phyloP scores from a whole-genome alignment of 306 rosid genomes.

The cucumber (Cucumis sativus) region DNA sequence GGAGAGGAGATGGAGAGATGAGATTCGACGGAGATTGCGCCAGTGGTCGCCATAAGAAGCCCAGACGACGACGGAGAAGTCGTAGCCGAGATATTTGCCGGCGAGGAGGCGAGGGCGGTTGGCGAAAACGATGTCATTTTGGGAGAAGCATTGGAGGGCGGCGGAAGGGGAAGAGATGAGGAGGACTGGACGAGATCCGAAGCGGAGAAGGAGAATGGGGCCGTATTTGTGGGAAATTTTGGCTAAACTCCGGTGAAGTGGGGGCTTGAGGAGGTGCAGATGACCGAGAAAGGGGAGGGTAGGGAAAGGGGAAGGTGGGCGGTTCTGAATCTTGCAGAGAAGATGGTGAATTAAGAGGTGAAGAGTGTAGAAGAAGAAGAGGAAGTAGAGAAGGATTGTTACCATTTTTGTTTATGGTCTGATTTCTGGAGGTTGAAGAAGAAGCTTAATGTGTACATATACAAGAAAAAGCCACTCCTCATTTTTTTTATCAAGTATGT shows the following conservation, averaged over 20 bases:
- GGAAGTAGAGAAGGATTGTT: background rate
- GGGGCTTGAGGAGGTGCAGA: constrained; percentile 7
- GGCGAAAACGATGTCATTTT: background rate
- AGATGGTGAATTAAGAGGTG: background rate
- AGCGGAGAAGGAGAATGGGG: background rate
- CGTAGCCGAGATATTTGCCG: background rate
- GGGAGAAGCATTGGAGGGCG: constrained; percentile 4
- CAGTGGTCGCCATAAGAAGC: background rate
- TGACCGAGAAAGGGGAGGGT: constrained; percentile 6
- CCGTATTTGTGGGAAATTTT: background rate
- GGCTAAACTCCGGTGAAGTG: background rate
- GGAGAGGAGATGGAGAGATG: background rate
- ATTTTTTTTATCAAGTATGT: background rate
- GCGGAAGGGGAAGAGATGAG: constrained; percentile 4
- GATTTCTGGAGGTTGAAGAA: background rate
- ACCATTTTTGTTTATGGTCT: background rate
- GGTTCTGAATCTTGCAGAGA: background rate
- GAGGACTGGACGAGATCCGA: constrained; percentile 5
- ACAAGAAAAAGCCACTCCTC: background rate
- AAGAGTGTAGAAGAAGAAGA: background rate
- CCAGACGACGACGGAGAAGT: background rate
- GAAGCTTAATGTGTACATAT: no score
- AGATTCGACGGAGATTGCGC: constrained; percentile 1
- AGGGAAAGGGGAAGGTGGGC: background rate
- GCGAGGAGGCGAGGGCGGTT: background rate